Evolutionary conservation across 1,139 yeast genomes (phyloP).

Genomic region (Lodderomyces theae): DNA sequence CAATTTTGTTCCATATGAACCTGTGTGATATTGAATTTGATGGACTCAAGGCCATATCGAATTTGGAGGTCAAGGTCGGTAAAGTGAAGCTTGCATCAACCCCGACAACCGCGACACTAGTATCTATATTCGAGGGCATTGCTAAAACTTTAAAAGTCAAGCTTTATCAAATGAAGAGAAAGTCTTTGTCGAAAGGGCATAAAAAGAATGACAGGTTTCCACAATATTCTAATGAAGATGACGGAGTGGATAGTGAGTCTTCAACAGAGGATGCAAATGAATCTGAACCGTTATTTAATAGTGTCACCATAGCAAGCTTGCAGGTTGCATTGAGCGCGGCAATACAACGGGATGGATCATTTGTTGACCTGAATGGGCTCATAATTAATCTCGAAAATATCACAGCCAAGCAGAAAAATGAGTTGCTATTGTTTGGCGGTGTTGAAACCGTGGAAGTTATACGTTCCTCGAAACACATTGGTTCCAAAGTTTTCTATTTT

Average conservation of each 20-base stretch:
- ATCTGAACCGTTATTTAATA: slow-evolving; percentile 26
- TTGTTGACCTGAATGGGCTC: slow-evolving; percentile 29
- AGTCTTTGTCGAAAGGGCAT: slow-evolving; percentile 10
- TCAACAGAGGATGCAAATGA: slow-evolving; percentile 11
- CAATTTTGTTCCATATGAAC: slow-evolving; percentile 33
- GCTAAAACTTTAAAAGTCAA: slow-evolving; percentile 31
- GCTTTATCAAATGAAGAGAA: slow-evolving; percentile 27
- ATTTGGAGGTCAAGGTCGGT: slow-evolving; percentile 48
- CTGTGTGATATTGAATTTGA: slow-evolving; percentile 42
- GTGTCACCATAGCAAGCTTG: slow-evolving; percentile 33
- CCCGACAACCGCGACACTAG: slow-evolving; percentile 36
- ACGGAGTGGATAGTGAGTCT: slow-evolving; percentile 13
- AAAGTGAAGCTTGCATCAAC: slow-evolving; percentile 41
- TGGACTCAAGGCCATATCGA: slow-evolving; percentile 48
- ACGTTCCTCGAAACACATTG: slow-evolving; percentile 15
- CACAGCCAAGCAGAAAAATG: slow-evolving; percentile 42
- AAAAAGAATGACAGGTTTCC: slow-evolving; percentile 22
- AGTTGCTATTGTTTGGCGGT: slow-evolving; percentile 47
- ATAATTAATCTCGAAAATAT: slow-evolving; percentile 29
- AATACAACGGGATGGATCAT: slow-evolving; percentile 34
- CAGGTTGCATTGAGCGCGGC: slow-evolving; percentile 47
- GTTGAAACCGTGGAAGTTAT: slow-evolving; percentile 27
- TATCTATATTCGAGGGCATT: slow-evolving; percentile 31
- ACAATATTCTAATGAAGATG: slow-evolving; percentile 24
- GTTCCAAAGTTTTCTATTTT: slow-evolving; percentile 21